phyloP scores from a whole-genome alignment of 306 rosid species.

The Inga laurina region DNA sequence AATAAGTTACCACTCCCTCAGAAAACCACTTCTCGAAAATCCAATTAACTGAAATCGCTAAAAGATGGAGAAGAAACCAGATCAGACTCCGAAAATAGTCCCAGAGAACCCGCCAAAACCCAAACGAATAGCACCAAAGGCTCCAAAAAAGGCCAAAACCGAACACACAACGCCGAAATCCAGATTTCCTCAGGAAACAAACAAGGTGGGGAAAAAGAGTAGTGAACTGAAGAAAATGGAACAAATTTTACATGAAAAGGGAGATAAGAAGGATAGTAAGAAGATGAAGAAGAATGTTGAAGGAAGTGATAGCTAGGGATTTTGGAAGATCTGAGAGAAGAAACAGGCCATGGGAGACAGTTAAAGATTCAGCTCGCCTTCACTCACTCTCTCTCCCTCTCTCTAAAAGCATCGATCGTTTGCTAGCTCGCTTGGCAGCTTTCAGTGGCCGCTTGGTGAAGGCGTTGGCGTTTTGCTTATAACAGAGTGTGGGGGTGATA shows the following conservation, averaged over 20 bases:
- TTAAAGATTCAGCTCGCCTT: slow-evolving; percentile 27
- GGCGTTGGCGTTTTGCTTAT: slow-evolving; percentile 28
- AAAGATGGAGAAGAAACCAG: background rate
- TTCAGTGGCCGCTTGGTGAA: slow-evolving; percentile 5
- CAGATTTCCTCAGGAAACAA: slow-evolving; percentile 34
- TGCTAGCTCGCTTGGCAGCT: background rate
- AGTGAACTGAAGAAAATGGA: background rate
- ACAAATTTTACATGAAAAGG: background rate
- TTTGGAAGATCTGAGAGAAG: slow-evolving; percentile 62
- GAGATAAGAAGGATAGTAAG: background rate
- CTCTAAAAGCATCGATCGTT: background rate
- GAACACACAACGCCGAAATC: background rate
- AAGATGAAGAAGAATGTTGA: slow-evolving; percentile 41
- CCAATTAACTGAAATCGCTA: slow-evolving; percentile 11
- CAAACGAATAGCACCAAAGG: background rate
- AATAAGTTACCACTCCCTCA: slow-evolving; percentile 11
- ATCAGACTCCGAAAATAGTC: background rate
- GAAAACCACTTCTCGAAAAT: slow-evolving; percentile 21
- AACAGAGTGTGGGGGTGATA: background rate
- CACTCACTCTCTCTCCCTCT: slow-evolving; percentile 3
- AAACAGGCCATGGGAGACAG: slow-evolving; percentile 43
- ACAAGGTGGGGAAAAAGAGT: background rate
- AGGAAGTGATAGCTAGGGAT: slow-evolving; percentile 38
- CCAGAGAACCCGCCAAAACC: background rate
- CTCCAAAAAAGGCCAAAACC: background rate